A percentile compares a stretch with the other conserved stretches of the same genome.
phyloP scores from a whole-genome alignment of 2,329 filamentous ascomycete species.

The Sphaerulina vaccinii region DNA sequence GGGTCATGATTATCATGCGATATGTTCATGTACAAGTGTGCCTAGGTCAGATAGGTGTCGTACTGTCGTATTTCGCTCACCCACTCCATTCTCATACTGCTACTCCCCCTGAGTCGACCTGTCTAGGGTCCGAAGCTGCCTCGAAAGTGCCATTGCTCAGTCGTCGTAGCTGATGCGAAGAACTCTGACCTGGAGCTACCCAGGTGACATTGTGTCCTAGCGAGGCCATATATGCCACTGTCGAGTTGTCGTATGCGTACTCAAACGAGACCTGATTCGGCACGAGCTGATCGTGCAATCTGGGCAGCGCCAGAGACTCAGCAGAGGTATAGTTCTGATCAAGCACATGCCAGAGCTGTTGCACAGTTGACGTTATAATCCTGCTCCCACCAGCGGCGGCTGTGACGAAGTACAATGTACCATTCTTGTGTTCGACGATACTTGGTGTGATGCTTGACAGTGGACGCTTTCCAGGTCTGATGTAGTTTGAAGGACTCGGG shows the following conservation, averaged over 20 bases:
- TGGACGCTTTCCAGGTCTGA: slow-evolving; percentile 76
- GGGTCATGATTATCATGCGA: too few species aligned
- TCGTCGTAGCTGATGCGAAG: slow-evolving; percentile 68
- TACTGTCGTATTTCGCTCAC: not conserved
- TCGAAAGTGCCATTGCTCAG: slow-evolving; percentile 68
- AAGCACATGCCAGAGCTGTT: slow-evolving; percentile 70
- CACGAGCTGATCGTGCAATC: slow-evolving; percentile 79
- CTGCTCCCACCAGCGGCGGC: slow-evolving; percentile 77
- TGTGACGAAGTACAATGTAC: slow-evolving; percentile 65
- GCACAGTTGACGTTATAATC: slow-evolving; percentile 78
- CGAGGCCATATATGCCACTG: slow-evolving; percentile 60
- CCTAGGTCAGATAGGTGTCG: too few species aligned
- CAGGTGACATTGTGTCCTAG: slow-evolving; percentile 72
- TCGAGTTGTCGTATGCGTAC: slow-evolving; percentile 63
- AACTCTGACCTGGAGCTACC: slow-evolving; percentile 62
- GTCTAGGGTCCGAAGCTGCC: slow-evolving; percentile 73
- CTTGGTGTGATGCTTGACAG: slow-evolving; percentile 79
- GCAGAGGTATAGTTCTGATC: slow-evolving; percentile 61
- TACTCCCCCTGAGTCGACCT: slow-evolving; percentile 67
- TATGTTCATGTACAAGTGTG: too few species aligned
- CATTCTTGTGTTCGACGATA: slow-evolving; percentile 68
- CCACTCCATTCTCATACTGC: slow-evolving; percentile 32
- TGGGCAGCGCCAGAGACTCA: slow-evolving; percentile 63
- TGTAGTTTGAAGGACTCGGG: slow-evolving; percentile 76
- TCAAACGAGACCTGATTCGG: slow-evolving; percentile 70